Percentiles rank a stretch among this genome's conserved stretches.
Evolutionary conservation across 2,329 filamentous ascomycete genomes (phyloP).

Genomic region (Hymenoscyphus linearis): DNA sequence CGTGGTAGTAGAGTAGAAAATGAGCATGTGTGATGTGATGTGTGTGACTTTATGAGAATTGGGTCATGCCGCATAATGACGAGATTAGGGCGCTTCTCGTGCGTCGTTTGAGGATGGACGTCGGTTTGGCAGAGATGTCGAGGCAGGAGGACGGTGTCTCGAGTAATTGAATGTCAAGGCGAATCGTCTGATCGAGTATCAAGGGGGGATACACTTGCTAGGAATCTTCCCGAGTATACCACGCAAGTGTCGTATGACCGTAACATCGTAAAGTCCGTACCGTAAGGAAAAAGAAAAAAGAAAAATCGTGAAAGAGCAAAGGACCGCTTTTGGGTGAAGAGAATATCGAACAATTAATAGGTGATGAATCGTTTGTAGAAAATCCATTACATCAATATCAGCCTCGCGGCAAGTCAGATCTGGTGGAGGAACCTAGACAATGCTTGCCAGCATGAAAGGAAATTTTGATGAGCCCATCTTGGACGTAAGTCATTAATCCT

Average conservation of each 20-base stretch:
- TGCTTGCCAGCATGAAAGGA: constrained; percentile 47
- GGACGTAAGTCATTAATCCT: constrained; percentile 26
- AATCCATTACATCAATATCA: constrained; percentile 44
- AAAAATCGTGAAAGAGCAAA: constrained; percentile 30
- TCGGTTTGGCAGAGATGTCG: constrained; percentile 31
- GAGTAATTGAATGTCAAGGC: constrained; percentile 32
- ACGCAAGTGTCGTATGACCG: constrained; percentile 30
- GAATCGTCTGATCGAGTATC: constrained; percentile 32
- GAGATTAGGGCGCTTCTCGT: constrained; percentile 37
- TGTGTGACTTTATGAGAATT: constrained; percentile 32
- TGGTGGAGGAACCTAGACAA: constrained; percentile 46
- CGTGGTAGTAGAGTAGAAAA: constrained; percentile 16
- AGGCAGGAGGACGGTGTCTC: constrained; percentile 34
- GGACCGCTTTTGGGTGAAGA: constrained; percentile 33
- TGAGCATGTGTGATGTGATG: constrained; percentile 17
- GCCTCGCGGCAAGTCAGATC: constrained; percentile 62
- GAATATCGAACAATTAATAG: constrained; percentile 27
- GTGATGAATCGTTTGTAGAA: constrained; percentile 29
- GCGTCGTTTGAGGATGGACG: constrained; percentile 29
- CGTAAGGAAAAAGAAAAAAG: constrained; percentile 26
- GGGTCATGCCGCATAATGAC: constrained; percentile 34
- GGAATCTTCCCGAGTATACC: constrained; percentile 24
- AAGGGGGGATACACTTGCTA: constrained; percentile 27
- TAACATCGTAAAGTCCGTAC: constrained; percentile 36
- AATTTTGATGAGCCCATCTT: constrained; percentile 33